These are phyloP conservation scores for Podospora pseudocomata DNA, from an alignment of 495 filamentous ascomycete genomes.

Conservation along the genomic window DNA sequence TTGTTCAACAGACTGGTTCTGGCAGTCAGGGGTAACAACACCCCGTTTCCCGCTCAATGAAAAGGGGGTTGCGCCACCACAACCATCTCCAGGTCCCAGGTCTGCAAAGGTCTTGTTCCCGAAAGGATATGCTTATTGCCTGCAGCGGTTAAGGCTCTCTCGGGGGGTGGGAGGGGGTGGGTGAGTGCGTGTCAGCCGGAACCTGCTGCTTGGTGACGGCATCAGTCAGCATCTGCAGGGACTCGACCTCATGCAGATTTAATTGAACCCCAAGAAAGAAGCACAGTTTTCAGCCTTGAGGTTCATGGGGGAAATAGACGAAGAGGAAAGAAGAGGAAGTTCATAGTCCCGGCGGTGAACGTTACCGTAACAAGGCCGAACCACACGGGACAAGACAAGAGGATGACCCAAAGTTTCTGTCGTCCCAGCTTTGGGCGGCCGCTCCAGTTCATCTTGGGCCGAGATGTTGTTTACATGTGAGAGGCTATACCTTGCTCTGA, in stretches of 20 bases:
- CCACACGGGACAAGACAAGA: background rate
- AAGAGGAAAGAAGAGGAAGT: background rate
- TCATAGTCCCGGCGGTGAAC: background rate
- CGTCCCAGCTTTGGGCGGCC: background rate
- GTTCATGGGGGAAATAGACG: background rate
- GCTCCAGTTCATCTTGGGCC: background rate
- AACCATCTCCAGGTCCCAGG: background rate
- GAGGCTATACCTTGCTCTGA: background rate
- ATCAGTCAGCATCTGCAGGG: slow-evolving; percentile 11
- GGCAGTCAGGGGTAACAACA: background rate
- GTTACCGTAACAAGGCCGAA: background rate
- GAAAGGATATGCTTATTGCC: slow-evolving; percentile 4
- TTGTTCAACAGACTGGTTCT: background rate
- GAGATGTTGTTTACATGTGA: background rate
- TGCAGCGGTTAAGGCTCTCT: background rate
- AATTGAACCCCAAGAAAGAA: background rate
- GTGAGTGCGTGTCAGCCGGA: background rate
- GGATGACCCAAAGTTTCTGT: background rate
- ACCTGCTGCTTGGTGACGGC: slow-evolving; percentile 9
- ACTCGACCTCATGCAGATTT: background rate
- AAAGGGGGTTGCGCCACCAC: slow-evolving; percentile 1
- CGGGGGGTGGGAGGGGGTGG: background rate
- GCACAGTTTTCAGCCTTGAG: background rate
- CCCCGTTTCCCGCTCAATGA: background rate
- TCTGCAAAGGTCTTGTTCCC: slow-evolving; percentile 7